Evolutionary conservation across 192 early-diverging fungal genomes (phyloP).

Genomic region (Kickxella alabastrina): DNA sequence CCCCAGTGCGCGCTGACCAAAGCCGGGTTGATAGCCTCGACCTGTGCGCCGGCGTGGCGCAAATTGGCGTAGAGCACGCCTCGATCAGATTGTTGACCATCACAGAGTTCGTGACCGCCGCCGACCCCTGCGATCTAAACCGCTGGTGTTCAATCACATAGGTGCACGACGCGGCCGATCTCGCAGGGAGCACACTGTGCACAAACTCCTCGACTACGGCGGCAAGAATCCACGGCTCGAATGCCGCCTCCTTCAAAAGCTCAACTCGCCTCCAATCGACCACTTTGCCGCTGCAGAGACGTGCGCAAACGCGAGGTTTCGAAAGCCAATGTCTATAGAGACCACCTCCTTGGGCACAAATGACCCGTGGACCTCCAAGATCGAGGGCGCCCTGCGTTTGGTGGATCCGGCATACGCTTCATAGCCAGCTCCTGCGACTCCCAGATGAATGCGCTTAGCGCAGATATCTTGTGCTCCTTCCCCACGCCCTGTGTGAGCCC

Average conservation of each 20-base stretch:
- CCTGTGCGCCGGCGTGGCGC: slow-evolving; percentile 23
- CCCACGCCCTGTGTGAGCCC: slow-evolving; percentile 32
- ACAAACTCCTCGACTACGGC: slow-evolving; percentile 36
- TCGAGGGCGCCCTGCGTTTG: slow-evolving; percentile 5
- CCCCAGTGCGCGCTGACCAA: slow-evolving; percentile 35
- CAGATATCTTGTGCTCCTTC: slow-evolving; percentile 26
- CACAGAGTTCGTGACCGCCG: slow-evolving; percentile 46
- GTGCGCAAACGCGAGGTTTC: slow-evolving; percentile 48
- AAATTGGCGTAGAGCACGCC: slow-evolving; percentile 46
- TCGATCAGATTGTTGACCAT: slow-evolving; percentile 55
- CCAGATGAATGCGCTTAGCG: slow-evolving; percentile 34
- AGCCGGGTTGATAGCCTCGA: slow-evolving; percentile 38
- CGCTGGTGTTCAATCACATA: slow-evolving; percentile 53
- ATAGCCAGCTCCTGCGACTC: slow-evolving; percentile 27
- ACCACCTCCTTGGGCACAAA: slow-evolving; percentile 42
- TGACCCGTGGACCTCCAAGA: slow-evolving; percentile 5
- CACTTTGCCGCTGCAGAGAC: slow-evolving; percentile 28
- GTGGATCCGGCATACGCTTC: slow-evolving; percentile 11
- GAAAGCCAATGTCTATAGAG: slow-evolving; percentile 53
- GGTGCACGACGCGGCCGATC: slow-evolving; percentile 16
- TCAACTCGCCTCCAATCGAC: slow-evolving; percentile 43
- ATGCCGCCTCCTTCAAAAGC: slow-evolving; percentile 33
- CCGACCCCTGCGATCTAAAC: slow-evolving; percentile 50
- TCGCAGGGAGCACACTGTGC: slow-evolving; percentile 21
- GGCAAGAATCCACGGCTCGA: slow-evolving; percentile 50